phyloP scores from a whole-genome alignment of 495 filamentous ascomycete species.

The Tuber aestivum region DNA sequence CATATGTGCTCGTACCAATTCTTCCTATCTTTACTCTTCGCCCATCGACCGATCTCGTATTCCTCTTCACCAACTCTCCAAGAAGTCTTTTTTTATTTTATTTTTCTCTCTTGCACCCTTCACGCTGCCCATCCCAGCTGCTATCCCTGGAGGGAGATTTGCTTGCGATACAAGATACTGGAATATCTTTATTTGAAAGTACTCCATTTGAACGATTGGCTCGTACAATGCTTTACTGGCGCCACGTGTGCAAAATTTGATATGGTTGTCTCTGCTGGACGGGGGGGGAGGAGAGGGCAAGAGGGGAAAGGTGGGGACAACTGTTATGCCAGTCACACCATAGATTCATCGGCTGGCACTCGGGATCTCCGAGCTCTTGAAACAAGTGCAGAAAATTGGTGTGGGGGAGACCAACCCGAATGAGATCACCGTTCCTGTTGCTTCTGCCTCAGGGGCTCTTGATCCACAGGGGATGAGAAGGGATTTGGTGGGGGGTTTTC shows the following conservation, averaged over 20 bases:
- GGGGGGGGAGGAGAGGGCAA: neutral
- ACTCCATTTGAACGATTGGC: neutral
- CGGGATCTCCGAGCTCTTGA: no score
- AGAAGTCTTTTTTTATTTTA: neutral
- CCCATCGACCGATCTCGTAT: neutral
- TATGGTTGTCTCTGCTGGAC: neutral
- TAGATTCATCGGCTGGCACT: neutral
- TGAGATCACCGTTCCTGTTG: neutral
- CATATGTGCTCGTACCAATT: no score
- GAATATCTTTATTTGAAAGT: neutral
- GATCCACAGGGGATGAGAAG: neutral
- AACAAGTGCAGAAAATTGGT: no score
- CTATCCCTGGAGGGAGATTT: neutral
- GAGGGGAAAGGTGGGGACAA: neutral
- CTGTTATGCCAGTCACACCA: neutral
- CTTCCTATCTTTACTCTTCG: no score
- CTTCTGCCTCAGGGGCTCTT: neutral
- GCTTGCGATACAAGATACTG: neutral
- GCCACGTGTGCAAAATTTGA: neutral
- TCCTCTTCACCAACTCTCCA: neutral
- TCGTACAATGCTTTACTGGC: neutral
- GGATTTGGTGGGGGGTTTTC: neutral
- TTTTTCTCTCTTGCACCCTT: no score
- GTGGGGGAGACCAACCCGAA: neutral
- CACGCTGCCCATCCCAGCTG: neutral